Conservation (phyloP, 2,329 filamentous ascomycete genomes). For the Botrytis paeoniae region DNA sequence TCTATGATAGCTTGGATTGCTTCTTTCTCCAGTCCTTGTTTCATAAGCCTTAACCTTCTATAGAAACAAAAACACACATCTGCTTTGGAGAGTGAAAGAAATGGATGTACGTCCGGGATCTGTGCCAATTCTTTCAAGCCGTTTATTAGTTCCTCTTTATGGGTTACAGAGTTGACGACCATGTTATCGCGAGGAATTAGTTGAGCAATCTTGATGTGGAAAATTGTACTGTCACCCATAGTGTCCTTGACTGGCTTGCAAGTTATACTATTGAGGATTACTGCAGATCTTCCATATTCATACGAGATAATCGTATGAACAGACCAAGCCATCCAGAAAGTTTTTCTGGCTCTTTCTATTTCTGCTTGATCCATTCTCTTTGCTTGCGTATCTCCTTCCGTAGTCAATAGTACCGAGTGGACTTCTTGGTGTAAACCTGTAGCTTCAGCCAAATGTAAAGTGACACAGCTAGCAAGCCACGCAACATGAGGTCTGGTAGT, state of each 20-base stretch:
- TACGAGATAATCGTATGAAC: constrained; percentile 24
- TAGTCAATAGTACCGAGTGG: constrained; percentile 5
- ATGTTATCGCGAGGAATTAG: constrained; percentile 22
- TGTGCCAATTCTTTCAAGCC: constrained; percentile 15
- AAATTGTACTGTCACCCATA: background rate
- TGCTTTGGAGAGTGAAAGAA: constrained; percentile 25
- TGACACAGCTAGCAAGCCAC: constrained; percentile 33
- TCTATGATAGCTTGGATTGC: background rate
- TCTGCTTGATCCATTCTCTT: constrained; percentile 16
- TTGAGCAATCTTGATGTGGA: constrained; percentile 22
- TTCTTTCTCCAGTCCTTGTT: constrained; percentile 14
- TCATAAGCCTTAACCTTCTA: constrained; percentile 22
- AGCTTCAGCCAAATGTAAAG: constrained; percentile 35
- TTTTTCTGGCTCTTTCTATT: constrained; percentile 16
- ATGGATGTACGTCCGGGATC: constrained; percentile 4
- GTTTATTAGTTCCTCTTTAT: background rate
- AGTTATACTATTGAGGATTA: constrained; percentile 25
- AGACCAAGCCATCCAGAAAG: constrained; percentile 20
- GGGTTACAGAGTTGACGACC: background rate
- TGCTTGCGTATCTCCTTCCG: constrained; percentile 8
- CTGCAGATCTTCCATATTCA: constrained; percentile 26
- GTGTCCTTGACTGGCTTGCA: constrained; percentile 20
- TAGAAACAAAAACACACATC: constrained; percentile 31
- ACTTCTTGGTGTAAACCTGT: constrained; percentile 35
- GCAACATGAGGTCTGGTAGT: constrained; percentile 34